phyloP scores from a whole-genome alignment of 345 rosid genomes.

The Schrenkiella parvula region DNA sequence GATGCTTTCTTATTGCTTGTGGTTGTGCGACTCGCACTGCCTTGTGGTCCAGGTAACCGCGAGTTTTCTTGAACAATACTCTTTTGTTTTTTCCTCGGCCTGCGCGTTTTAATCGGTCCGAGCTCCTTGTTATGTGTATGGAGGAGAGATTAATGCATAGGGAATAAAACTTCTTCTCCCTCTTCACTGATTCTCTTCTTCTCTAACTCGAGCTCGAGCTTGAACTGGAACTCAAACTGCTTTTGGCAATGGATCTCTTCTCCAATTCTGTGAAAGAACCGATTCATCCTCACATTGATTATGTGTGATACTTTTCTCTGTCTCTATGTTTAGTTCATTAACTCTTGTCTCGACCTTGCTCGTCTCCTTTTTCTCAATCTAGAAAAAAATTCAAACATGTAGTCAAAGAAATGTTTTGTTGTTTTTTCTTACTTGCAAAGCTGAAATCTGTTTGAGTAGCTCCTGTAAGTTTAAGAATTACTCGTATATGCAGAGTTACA shows the following conservation, averaged over 20 bases:
- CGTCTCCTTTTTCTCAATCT: conserved; percentile 3
- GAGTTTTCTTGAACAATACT: conserved; percentile 31
- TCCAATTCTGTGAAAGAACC: conserved; percentile 11
- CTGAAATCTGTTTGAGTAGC: conserved; percentile 35
- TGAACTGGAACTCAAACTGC: conserved; percentile 43
- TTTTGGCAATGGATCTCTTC: conserved; percentile 19
- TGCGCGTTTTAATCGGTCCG: conserved; percentile 30
- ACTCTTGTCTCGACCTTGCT: conserved; percentile 26
- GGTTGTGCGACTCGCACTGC: background rate
- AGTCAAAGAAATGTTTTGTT: background rate
- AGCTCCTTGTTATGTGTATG: conserved; percentile 37
- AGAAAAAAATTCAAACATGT: background rate
- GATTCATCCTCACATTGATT: conserved; percentile 45
- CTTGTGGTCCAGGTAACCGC: conserved; percentile 30
- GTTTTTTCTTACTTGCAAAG: conserved; percentile 2
- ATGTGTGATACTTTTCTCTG: background rate
- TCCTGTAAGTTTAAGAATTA: no score
- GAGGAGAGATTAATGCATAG: conserved; percentile 48
- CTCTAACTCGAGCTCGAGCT: conserved; percentile 29
- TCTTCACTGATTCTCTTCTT: conserved; percentile 38
- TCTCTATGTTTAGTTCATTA: conserved; percentile 14
- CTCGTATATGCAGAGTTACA: no score
- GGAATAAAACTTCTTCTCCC: conserved; percentile 34
- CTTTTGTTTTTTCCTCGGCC: background rate
- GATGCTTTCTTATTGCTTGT: background rate